A percentile compares a stretch with the other conserved stretches of the same genome.
Evolutionary conservation across 768 basidiomycete genomes (phyloP).

Genomic region (Russula ochroleuca): DNA sequence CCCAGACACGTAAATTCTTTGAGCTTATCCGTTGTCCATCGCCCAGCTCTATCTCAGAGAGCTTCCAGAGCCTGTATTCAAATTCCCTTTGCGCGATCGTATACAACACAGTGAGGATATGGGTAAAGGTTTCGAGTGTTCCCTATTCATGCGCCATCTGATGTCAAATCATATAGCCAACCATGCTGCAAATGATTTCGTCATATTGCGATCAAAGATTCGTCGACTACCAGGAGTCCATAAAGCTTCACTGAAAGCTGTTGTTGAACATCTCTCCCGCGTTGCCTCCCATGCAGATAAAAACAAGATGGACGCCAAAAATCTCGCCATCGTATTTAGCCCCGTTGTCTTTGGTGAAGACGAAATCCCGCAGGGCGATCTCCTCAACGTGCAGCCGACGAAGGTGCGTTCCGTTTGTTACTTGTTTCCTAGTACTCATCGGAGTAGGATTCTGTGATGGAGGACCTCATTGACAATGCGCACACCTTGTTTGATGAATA

Average conservation of each 20-base stretch:
- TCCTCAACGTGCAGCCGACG: slow-evolving; percentile 65
- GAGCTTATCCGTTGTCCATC: neutral
- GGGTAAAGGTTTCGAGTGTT: slow-evolving; percentile 42
- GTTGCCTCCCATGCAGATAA: slow-evolving; percentile 61
- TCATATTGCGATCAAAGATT: slow-evolving; percentile 80
- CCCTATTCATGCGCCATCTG: neutral
- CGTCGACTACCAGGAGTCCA: slow-evolving; percentile 79
- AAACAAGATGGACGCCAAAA: slow-evolving; percentile 94
- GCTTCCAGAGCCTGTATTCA: slow-evolving; percentile 87
- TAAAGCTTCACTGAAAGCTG: slow-evolving; percentile 73
- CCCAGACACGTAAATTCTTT: neutral
- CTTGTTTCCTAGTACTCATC: slow-evolving; percentile 6
- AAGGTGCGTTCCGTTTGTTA: slow-evolving; percentile 49
- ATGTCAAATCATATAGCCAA: slow-evolving; percentile 45
- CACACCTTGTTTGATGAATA: slow-evolving; percentile 63
- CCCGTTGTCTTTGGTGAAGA: slow-evolving; percentile 90
- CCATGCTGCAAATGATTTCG: slow-evolving; percentile 66
- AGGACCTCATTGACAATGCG: slow-evolving; percentile 75
- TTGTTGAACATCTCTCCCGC: slow-evolving; percentile 78
- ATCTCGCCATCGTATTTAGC: slow-evolving; percentile 87
- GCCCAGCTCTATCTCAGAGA: slow-evolving; percentile 73
- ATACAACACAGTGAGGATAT: slow-evolving; percentile 73
- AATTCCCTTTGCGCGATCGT: slow-evolving; percentile 72
- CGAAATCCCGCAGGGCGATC: slow-evolving; percentile 75
- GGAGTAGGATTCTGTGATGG: slow-evolving; percentile 67